These are phyloP conservation scores for Aureobasidium sp. DNA, from an alignment of 2,329 filamentous ascomycete species.

Conservation along the genomic window DNA sequence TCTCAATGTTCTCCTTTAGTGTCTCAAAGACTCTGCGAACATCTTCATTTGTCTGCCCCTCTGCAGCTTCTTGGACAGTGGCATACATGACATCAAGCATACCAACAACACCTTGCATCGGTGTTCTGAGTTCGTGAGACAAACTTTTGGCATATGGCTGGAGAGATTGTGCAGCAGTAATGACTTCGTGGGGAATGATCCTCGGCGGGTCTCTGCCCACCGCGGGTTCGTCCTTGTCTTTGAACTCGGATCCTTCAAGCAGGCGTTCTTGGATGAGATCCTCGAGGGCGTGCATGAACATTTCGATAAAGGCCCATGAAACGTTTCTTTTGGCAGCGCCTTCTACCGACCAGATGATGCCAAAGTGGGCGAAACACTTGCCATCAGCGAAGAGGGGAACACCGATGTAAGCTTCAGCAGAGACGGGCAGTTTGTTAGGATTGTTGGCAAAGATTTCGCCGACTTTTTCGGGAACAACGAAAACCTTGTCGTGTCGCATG, in stretches of 20 bases:
- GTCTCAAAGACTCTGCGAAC: slow-evolving; percentile 52
- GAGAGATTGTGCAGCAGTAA: slow-evolving; percentile 56
- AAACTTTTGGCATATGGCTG: slow-evolving; percentile 66
- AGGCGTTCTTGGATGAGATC: slow-evolving; percentile 57
- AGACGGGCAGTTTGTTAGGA: slow-evolving; percentile 53
- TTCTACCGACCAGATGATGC: slow-evolving; percentile 62
- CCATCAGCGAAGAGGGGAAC: slow-evolving; percentile 58
- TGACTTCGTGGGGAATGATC: slow-evolving; percentile 48
- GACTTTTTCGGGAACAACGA: slow-evolving; percentile 58
- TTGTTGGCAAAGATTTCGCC: slow-evolving; percentile 51
- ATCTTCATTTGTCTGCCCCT: slow-evolving; percentile 45
- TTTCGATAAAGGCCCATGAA: slow-evolving; percentile 61
- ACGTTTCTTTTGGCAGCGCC: slow-evolving; percentile 50
- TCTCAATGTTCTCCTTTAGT: slow-evolving; percentile 62
- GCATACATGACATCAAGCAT: slow-evolving; percentile 73
- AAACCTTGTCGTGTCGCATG: slow-evolving; percentile 66
- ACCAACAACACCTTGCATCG: slow-evolving; percentile 69
- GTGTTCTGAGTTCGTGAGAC: slow-evolving; percentile 64
- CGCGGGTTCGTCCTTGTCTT: slow-evolving; percentile 28
- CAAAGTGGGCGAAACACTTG: slow-evolving; percentile 63
- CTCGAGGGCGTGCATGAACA: slow-evolving; percentile 61
- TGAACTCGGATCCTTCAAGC: slow-evolving; percentile 46
- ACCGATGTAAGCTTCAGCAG: slow-evolving; percentile 60
- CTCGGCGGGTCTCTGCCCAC: slow-evolving; percentile 31
- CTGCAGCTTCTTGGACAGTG: slow-evolving; percentile 59